Evolutionary conservation across 2,329 filamentous ascomycete species (phyloP).

Genomic region (Exophiala bonariae): DNA sequence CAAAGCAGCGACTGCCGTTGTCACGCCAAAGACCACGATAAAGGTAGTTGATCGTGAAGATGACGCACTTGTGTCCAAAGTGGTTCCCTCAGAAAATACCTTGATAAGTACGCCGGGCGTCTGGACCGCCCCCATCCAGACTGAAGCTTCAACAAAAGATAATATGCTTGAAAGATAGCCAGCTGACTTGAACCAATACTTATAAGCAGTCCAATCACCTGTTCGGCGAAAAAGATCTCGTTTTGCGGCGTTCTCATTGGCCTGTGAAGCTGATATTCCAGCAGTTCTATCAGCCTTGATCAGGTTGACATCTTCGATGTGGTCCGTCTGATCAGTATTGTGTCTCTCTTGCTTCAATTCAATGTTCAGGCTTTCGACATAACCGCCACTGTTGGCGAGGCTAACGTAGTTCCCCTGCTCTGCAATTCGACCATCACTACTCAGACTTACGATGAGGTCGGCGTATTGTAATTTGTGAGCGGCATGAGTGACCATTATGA

Average conservation of each 20-base stretch:
- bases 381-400: conserved; percentile 39
- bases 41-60: conserved; percentile 9
- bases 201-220: conserved; percentile 38
- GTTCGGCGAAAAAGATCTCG: conserved; percentile 28
- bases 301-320: conserved; percentile 14
- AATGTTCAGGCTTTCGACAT: conserved; percentile 40
- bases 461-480: conserved; percentile 42
- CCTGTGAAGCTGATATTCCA: background rate
- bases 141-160: conserved; percentile 10
- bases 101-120: conserved; percentile 27
- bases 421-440: conserved; percentile 37
- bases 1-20: conserved; percentile 3
- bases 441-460: conserved; percentile 44
- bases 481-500: conserved; percentile 36
- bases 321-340: conserved; percentile 20
- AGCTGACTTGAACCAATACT: conserved; percentile 31
- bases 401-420: conserved; percentile 43
- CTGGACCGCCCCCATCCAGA: conserved; percentile 10
- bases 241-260: conserved; percentile 28
- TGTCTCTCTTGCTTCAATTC: conserved; percentile 11
- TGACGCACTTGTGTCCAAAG: conserved; percentile 7
- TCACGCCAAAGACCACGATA: conserved; percentile 15
- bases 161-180: conserved; percentile 28
- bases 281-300: conserved; percentile 2
- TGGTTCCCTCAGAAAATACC: conserved; percentile 28